Evolutionary conservation across 1,284 basidiomycete genomes (phyloP).

Genomic region (Neolentinus lepideus): DNA sequence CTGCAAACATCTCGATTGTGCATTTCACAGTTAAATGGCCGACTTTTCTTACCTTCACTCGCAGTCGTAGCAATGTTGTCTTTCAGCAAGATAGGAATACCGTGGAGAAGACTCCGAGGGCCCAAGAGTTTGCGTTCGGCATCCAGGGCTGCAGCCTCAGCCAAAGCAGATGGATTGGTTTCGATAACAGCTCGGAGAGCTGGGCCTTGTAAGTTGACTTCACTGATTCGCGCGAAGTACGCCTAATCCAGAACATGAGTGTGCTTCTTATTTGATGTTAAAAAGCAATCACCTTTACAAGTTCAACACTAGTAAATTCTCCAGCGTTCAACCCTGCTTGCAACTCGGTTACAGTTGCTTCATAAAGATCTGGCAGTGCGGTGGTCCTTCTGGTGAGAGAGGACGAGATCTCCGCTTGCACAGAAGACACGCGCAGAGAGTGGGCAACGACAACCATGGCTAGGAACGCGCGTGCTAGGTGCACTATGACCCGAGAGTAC

Average conservation of each 20-base stretch:
- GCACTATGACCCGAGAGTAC: not conserved
- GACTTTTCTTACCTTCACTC: constrained; percentile 21
- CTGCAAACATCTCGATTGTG: constrained; percentile 23
- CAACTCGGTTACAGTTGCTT: constrained; percentile 51
- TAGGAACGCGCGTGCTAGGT: not conserved
- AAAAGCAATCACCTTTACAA: constrained; percentile 42
- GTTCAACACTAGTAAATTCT: constrained; percentile 54
- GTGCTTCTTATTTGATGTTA: too few relatives aligned
- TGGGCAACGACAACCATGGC: not conserved
- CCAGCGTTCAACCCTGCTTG: constrained; percentile 44
- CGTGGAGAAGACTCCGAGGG: constrained; percentile 49
- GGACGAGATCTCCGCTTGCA: not conserved
- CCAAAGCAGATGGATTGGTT: constrained; percentile 50
- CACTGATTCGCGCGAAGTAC: constrained; percentile 63
- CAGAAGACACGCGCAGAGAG: not conserved
- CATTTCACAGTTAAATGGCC: not conserved
- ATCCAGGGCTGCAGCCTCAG: constrained; percentile 47
- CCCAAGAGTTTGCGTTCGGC: constrained; percentile 39
- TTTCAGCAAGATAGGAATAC: constrained; percentile 67
- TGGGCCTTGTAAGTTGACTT: constrained; percentile 61
- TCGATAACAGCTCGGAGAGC: constrained; percentile 57
- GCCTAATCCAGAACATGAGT: constrained; percentile 29
- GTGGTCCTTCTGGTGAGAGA: not conserved
- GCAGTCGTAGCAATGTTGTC: constrained; percentile 53
- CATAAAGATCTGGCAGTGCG: constrained; percentile 52